These are phyloP conservation scores for Tolypocladium ophioglossoides DNA, from an alignment of 2,329 filamentous ascomycete genomes.

Conservation along the genomic window DNA sequence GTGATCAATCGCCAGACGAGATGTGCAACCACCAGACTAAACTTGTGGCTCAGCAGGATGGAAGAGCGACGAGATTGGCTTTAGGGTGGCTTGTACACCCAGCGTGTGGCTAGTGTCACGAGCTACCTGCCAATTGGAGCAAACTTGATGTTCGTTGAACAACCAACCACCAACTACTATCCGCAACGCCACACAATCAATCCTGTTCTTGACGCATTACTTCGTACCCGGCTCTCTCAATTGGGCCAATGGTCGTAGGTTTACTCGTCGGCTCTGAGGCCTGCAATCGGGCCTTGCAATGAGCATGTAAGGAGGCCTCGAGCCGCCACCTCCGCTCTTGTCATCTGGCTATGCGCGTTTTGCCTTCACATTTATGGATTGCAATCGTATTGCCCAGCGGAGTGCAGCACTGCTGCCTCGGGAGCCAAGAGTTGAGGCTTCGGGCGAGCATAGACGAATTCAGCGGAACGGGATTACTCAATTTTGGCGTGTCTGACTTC, in stretches of 20 bases:
- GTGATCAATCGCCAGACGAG: neutral
- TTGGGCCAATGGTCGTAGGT: neutral
- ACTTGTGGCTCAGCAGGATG: neutral
- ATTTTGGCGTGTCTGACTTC: neutral
- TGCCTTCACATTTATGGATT: too few relatives aligned
- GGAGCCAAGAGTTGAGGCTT: neutral
- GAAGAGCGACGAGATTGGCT: neutral
- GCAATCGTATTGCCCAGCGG: neutral
- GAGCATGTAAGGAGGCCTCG: too few relatives aligned
- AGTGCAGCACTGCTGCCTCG: neutral
- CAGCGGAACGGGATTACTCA: neutral
- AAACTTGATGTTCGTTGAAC: too few relatives aligned
- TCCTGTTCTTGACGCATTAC: neutral
- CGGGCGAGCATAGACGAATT: neutral
- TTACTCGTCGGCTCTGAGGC: neutral
- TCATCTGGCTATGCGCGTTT: too few relatives aligned
- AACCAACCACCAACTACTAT: too few relatives aligned
- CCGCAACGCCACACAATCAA: neutral
- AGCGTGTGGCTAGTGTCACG: neutral
- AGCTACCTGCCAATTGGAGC: too few relatives aligned
- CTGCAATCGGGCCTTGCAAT: neutral
- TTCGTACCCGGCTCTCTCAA: neutral
- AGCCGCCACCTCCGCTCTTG: too few relatives aligned
- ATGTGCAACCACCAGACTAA: neutral
- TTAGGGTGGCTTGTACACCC: neutral